Base-by-base conservation (phyloP, 1,284 basidiomycete species). In the Ceratobasidium sp. region DNA sequence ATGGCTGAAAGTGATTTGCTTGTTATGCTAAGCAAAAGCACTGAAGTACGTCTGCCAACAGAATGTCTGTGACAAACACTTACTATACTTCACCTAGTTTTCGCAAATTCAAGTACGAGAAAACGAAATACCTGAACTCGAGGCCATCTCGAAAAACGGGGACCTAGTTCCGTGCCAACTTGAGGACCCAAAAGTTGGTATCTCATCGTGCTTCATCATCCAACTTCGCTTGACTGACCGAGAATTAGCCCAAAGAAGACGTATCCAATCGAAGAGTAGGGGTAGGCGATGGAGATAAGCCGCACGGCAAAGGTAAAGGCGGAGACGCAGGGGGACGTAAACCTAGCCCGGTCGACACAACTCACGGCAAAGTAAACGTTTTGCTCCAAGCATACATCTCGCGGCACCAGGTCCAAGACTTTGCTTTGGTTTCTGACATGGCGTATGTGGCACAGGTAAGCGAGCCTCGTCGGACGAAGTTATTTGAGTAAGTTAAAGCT, bases 1-100 rank as follows among this genome's bases (percentile, higher is more conserved):
- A 98, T 99, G 96, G 91, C 93, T 15, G 97, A 99, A 82, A 98
- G 97, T 1, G 97, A 99, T 82, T 89, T 96, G 29, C 87, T 99
- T 62, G 87, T 84, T 6, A 90, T 99, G 89, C 87, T 99, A 48
- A 91, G 94, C 78, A 90, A 89, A 85, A 97, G 96, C 74, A 96
- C 95, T 11, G 98, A 99, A 86, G 95, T 95, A 76, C 75, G 85
- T 77, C 14, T 1, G n/a, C 22, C 36, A 57, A 36, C 27, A 9
- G 27, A 54, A 14, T 75, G 48, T 59, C 63, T 65, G 36, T 41
- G 36, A n/a, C 36, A 41, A 41, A 41, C 6, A 41, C 36, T 41
- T 41, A 41, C 56, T 3, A 69, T 48, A 7, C 75, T 33, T 62
- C 24, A 36, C 24, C 19, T 71, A 97, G 93, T 99, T 99, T 80